These are phyloP conservation scores for Iris pallida DNA, from an alignment of 116 monocot species.

Conservation along the genomic window DNA sequence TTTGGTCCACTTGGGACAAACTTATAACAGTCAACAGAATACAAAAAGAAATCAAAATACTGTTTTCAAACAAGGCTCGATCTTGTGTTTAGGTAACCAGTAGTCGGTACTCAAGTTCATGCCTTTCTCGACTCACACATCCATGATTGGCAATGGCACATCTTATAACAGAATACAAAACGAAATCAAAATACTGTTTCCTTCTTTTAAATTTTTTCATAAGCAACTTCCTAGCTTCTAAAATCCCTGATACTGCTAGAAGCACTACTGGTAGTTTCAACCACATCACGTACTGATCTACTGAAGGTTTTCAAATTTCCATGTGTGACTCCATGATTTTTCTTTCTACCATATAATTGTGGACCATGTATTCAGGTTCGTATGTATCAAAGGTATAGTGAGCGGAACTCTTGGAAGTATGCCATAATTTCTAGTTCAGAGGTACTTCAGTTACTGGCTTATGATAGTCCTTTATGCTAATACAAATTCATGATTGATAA, in stretches of 20 bases:
- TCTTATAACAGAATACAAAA: too few species aligned
- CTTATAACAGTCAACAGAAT: too few species aligned
- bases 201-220: background rate
- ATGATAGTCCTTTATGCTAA: background rate
- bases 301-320: background rate
- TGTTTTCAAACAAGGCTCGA: too few species aligned
- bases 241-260: background rate
- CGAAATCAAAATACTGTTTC: background rate
- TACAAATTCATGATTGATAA: slow-evolving; percentile 13
- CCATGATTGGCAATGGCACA: too few species aligned
- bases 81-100: too few species aligned
- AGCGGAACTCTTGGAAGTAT: slow-evolving; percentile 66
- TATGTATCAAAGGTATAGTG: slow-evolving; percentile 90
- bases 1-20: too few species aligned
- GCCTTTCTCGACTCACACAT: too few species aligned
- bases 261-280: background rate
- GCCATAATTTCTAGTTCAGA: slow-evolving; percentile 75
- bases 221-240: background rate
- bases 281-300: background rate
- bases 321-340: background rate
- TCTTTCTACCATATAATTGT: slow-evolving; percentile 4
- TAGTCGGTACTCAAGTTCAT: too few species aligned
- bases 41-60: too few species aligned
- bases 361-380: slow-evolving; percentile 48
- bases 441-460: slow-evolving; percentile 32